These are phyloP conservation scores for Ganoderma sinense DNA, from an alignment of 1,284 basidiomycete genomes.

Conservation along the genomic window DNA sequence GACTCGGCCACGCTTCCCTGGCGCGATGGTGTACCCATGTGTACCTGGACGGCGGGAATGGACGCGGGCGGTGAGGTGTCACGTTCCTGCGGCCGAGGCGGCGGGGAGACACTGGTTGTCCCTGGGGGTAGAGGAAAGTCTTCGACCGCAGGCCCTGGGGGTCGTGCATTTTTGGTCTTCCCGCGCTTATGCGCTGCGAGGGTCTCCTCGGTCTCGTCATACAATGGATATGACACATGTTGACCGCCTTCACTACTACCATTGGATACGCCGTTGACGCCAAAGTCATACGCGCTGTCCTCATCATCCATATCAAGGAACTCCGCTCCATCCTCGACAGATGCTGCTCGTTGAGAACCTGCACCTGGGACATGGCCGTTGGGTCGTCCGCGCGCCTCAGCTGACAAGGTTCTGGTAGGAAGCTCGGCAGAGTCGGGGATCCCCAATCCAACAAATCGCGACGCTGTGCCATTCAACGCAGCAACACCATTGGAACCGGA, in stretches of 20 bases:
- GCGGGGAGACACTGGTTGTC: slow-evolving; percentile 11
- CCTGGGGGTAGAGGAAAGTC: slow-evolving; percentile 47
- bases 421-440: slow-evolving; percentile 16
- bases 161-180: slow-evolving; percentile 14
- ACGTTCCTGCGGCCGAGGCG: slow-evolving; percentile 10
- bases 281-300: slow-evolving; percentile 41
- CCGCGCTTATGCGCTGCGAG: slow-evolving; percentile 16
- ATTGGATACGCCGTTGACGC: slow-evolving; percentile 28
- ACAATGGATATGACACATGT: slow-evolving; percentile 27
- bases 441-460: slow-evolving; percentile 22
- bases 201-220: slow-evolving; percentile 30
- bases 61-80: slow-evolving; percentile 1
- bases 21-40: slow-evolving; percentile 22
- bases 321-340: slow-evolving; percentile 48
- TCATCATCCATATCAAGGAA: slow-evolving; percentile 71
- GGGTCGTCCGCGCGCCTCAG: slow-evolving; percentile 15
- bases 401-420: slow-evolving; percentile 11
- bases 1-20: slow-evolving; percentile 23
- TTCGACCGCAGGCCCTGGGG: slow-evolving; percentile 34
- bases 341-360: slow-evolving; percentile 24
- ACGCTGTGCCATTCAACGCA: slow-evolving; percentile 16
- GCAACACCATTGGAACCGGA: slow-evolving; percentile 21
- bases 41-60: slow-evolving; percentile 9
- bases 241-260: slow-evolving; percentile 17
- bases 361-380: slow-evolving; percentile 10